Evolutionary conservation across 768 basidiomycete species (phyloP), one percentile per base, ranked within the genome.

Genomic region (Serendipita sp.): DNA sequence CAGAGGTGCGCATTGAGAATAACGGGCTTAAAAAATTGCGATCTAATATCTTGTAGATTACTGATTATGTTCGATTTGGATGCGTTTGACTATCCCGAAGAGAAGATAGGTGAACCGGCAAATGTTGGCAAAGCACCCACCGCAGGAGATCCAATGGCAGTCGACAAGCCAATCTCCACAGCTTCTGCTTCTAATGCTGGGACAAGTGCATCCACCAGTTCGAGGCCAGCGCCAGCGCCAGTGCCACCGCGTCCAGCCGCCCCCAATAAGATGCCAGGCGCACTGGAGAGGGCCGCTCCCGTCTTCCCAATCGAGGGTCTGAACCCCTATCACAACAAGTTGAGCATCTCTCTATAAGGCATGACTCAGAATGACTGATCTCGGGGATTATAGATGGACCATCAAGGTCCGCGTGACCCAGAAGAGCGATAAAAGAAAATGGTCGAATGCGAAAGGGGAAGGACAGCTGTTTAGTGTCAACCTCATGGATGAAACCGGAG

Each of bases 381-480:
- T 22, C 28, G 14, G 5, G 5, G 34, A n/a, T 43, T 20, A 50
- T 2, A 50, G 45, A 72, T 99, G 96, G 96, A 93, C 90, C 9
- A 95, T 98, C 78, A 93, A 92, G 71, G 95, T 90, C 30, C 86
- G 90, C 43, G 90, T 97, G 56, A 88, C 84, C 13, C 82, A 88
- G 65, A 97, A 95, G 72, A 82, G 82, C 1, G 96, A 97, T 0
- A 83, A 98, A 69, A 86, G 82, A 67, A 81, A 81, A n/a, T 99
- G 86, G 82, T 86, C 88, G 2, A 98, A 95, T 71, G 76, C 79
- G 64, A 79, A 83, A 11, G 96, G 96, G 33, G 96, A 98, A 68
- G 95, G 96, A 41, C 93, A 97, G 70, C 76, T 98, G 16, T 98
- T 99, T 76, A 92, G 79, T 67, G 84, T 91, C 17, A 94, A 86